A percentile compares a stretch with the other conserved stretches of the same genome.
phyloP scores from a whole-genome alignment of 371 early-diverging fungal species.

The Circinella minor region DNA sequence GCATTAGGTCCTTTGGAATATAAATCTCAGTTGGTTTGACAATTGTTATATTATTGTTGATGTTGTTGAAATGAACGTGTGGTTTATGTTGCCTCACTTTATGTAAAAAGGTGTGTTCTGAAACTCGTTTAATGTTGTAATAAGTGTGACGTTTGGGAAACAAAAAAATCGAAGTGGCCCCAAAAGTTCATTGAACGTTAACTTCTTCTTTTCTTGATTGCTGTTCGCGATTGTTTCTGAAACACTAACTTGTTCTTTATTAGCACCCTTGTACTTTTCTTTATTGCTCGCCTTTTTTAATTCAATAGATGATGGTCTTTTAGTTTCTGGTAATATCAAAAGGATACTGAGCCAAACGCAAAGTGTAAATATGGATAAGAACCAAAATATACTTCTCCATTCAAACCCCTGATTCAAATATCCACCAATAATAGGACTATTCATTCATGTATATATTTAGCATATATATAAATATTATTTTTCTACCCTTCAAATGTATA shows the following conservation, averaged over 20 bases:
- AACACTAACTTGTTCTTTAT: neutral
- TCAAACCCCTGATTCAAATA: constrained; percentile 49
- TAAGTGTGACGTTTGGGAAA: constrained; percentile 38
- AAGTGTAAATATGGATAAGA: constrained; percentile 39
- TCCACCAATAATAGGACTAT: constrained; percentile 52
- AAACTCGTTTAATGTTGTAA: too few species aligned
- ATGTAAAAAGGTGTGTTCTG: too few species aligned
- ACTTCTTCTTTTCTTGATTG: too few species aligned
- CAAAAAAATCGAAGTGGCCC: constrained; percentile 31
- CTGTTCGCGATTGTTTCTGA: neutral
- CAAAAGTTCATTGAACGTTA: constrained; percentile 27
- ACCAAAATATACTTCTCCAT: constrained; percentile 51
- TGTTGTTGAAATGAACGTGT: too few species aligned
- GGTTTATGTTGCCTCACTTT: too few species aligned
- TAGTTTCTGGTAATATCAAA: constrained; percentile 50
- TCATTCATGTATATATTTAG: constrained; percentile 5
- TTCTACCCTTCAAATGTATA: too few species aligned
- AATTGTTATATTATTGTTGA: too few species aligned
- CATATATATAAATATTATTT: too few species aligned
- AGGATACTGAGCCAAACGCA: constrained; percentile 37
- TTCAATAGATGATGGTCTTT: constrained; percentile 4
- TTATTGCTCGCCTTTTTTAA: neutral
- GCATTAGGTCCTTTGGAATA: too few species aligned
- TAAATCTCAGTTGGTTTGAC: too few species aligned
- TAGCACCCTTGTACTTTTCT: too few species aligned